phyloP scores from a whole-genome alignment of 2,329 filamentous ascomycete genomes.

The Penicillium paneum region DNA sequence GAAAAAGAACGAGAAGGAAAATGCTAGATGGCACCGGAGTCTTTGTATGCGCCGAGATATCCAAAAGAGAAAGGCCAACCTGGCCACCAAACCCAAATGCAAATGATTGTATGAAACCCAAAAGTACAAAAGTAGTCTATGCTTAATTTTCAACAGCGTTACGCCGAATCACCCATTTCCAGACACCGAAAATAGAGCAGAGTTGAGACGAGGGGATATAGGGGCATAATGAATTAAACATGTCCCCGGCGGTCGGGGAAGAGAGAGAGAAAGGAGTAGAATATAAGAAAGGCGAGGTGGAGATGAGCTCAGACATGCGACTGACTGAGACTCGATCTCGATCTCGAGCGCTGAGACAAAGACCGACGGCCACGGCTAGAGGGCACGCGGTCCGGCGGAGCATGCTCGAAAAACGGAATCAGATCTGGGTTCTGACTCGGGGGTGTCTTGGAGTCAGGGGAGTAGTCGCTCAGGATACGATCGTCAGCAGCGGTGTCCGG shows the following conservation, averaged over 20 bases:
- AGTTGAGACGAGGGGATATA: not conserved
- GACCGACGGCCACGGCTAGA: conserved; percentile 38
- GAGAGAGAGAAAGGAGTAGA: not conserved
- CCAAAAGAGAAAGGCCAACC: not conserved
- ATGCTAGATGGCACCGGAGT: not conserved
- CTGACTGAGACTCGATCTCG: conserved; percentile 37
- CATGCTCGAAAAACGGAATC: conserved; percentile 45
- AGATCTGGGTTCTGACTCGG: conserved; percentile 49
- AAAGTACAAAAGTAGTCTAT: conserved; percentile 5
- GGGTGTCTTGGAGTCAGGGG: conserved; percentile 35
- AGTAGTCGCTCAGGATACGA: conserved; percentile 42
- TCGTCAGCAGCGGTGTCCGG: conserved; percentile 47
- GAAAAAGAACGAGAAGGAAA: not conserved
- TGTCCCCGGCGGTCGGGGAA: not conserved
- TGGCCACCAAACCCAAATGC: conserved; percentile 3
- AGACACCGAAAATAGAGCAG: conserved; percentile 2
- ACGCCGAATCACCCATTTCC: conserved; percentile 2
- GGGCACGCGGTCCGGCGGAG: conserved; percentile 34
- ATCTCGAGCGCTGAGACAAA: conserved; percentile 36
- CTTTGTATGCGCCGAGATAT: not conserved
- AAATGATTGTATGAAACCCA: conserved; percentile 3
- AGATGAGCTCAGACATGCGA: conserved; percentile 16
- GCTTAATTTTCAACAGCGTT: conserved; percentile 2
- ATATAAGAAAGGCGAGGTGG: not conserved
- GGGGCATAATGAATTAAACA: conserved; percentile 1